Percentiles rank a stretch among this genome's conserved stretches.
Evolutionary conservation across 1,284 basidiomycete genomes (phyloP).

Genomic region (Cystobasidium pallidum): DNA sequence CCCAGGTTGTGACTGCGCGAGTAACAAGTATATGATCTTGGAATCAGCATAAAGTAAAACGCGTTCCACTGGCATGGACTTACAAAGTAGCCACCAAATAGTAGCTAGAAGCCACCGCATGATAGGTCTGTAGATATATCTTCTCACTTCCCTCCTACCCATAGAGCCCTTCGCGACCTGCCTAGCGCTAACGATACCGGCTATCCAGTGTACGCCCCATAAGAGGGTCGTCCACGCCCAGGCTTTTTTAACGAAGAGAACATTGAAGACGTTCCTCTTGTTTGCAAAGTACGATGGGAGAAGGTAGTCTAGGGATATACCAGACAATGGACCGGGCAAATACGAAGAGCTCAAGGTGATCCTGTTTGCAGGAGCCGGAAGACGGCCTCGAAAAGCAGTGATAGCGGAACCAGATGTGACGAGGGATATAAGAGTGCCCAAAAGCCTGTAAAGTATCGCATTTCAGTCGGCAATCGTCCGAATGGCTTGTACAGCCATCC

Average conservation of each 20-base stretch:
- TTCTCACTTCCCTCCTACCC: constrained; percentile 55
- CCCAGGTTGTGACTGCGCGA: constrained; percentile 70
- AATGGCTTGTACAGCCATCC: neutral
- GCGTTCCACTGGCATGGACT: neutral
- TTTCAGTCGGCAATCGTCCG: neutral
- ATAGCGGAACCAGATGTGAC: constrained; percentile 24
- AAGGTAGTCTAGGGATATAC: constrained; percentile 31
- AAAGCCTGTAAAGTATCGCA: neutral
- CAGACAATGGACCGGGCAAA: constrained; percentile 36
- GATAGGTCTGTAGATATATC: constrained; percentile 52
- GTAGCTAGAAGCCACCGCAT: constrained; percentile 69
- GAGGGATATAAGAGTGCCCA: constrained; percentile 39
- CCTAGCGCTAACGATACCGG: constrained; percentile 59
- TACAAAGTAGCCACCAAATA: constrained; percentile 70
- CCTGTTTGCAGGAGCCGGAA: constrained; percentile 23
- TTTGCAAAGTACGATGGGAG: constrained; percentile 68
- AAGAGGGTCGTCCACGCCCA: constrained; percentile 86
- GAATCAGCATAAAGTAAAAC: neutral
- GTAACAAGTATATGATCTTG: neutral
- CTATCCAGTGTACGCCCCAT: constrained; percentile 66
- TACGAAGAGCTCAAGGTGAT: constrained; percentile 33
- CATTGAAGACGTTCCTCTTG: constrained; percentile 81
- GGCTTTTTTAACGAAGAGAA: constrained; percentile 82
- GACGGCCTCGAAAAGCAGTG: constrained; percentile 44
- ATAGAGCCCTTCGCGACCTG: constrained; percentile 54